Conservation (phyloP, 2,329 filamentous ascomycete species). For the Alternaria ventricosa region DNA sequence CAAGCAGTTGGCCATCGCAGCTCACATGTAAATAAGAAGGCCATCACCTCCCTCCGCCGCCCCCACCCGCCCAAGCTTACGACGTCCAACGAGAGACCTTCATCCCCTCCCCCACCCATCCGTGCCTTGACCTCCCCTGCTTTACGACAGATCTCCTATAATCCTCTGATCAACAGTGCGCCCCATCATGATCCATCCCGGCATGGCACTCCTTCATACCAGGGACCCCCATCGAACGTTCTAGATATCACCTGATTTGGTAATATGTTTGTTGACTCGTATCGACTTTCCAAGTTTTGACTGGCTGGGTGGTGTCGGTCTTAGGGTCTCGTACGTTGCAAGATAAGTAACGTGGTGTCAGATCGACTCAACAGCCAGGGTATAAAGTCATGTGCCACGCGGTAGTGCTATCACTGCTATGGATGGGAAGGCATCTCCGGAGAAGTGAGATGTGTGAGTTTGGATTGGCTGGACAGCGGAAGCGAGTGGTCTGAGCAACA, state of each 20-base stretch:
- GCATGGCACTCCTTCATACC: background rate
- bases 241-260: background rate
- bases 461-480: background rate
- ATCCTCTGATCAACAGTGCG: background rate
- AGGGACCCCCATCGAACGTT: background rate
- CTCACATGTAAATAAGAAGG: background rate
- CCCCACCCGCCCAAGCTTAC: background rate
- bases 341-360: background rate
- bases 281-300: background rate
- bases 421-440: background rate
- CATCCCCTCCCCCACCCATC: background rate
- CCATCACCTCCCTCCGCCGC: background rate
- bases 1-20: background rate
- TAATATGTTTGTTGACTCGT: background rate
- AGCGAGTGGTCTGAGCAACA: background rate
- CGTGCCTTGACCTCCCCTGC: background rate
- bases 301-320: no score
- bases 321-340: background rate
- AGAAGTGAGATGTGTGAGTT: background rate
- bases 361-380: background rate
- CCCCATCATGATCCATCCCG: background rate
- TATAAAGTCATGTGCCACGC: background rate
- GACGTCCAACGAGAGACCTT: background rate
- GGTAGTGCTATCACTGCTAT: background rate
- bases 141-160: background rate